These are phyloP conservation scores for Chalaropsis ovoidea DNA, from an alignment of 2,329 filamentous ascomycete genomes.

Conservation along the genomic window DNA sequence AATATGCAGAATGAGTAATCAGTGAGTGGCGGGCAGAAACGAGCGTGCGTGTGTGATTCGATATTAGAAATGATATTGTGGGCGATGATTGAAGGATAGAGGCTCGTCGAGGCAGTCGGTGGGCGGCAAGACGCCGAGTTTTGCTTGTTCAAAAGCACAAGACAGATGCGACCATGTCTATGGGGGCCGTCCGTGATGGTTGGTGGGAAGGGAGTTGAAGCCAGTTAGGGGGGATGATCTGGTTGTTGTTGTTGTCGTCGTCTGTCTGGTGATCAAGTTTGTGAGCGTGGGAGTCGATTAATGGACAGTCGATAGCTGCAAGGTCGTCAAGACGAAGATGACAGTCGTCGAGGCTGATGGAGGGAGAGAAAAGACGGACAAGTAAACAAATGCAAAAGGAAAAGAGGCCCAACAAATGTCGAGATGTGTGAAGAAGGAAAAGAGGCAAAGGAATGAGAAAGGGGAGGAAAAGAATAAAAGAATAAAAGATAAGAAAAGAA, in stretches of 20 bases:
- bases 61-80: slow-evolving; percentile 12
- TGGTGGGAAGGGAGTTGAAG: background rate
- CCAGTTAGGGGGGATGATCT: background rate
- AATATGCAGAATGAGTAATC: slow-evolving; percentile 1
- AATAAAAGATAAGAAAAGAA: slow-evolving; percentile 4
- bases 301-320: background rate
- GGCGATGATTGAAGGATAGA: background rate
- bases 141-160: slow-evolving; percentile 16
- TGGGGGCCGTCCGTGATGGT: background rate
- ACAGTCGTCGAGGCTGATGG: background rate
- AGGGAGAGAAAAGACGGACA: background rate
- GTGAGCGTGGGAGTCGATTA: background rate
- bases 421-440: background rate
- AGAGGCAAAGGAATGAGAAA: slow-evolving; percentile 1
- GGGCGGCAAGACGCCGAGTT: slow-evolving; percentile 14
- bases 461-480: background rate
- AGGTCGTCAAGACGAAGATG: background rate
- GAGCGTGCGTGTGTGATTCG: background rate
- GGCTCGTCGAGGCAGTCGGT: background rate
- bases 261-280: background rate
- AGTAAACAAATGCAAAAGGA: background rate
- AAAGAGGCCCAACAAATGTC: background rate
- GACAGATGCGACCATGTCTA: slow-evolving; percentile 10
- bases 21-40: background rate
- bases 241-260: background rate